Evolutionary conservation across 1,139 yeast species (phyloP).

Genomic region (Kodamaea arcana): DNA sequence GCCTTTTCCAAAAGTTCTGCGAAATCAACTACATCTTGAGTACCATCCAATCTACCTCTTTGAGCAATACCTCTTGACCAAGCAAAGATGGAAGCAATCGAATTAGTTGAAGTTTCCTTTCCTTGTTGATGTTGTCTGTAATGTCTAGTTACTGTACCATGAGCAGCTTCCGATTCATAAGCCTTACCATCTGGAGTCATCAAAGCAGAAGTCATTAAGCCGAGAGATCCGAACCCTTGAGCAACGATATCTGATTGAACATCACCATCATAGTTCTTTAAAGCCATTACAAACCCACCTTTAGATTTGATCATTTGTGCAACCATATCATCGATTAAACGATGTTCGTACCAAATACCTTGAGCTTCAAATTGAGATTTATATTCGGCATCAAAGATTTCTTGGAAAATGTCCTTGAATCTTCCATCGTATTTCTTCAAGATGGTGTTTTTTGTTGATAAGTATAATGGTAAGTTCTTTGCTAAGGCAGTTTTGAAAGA

Average conservation of each 20-base stretch:
- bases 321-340: constrained; percentile 96
- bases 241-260: constrained; percentile 97
- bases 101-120: constrained; percentile 95
- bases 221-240: constrained; percentile 95
- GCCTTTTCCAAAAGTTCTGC: constrained; percentile 78
- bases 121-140: constrained; percentile 93
- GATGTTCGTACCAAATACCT: constrained; percentile 93
- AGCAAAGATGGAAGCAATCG: constrained; percentile 96
- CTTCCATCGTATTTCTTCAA: constrained; percentile 91
- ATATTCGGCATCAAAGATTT: constrained; percentile 67
- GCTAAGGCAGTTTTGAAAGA: constrained; percentile 85
- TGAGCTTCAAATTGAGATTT: constrained; percentile 64
- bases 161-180: constrained; percentile 95
- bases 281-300: constrained; percentile 92
- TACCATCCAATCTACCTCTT: constrained; percentile 84
- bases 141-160: constrained; percentile 96
- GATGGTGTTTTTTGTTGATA: constrained; percentile 92
- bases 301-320: constrained; percentile 96
- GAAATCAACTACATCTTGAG: constrained; percentile 79
- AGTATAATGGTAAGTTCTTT: constrained; percentile 72
- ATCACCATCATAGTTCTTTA: constrained; percentile 97
- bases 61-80: constrained; percentile 92
- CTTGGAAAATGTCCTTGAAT: constrained; percentile 89
- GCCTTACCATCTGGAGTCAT: constrained; percentile 95
- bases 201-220: constrained; percentile 92